A percentile compares a stretch with the other conserved stretches of the same genome.
phyloP scores from a whole-genome alignment of 768 basidiomycete species.

The Tulasnella calospora region DNA sequence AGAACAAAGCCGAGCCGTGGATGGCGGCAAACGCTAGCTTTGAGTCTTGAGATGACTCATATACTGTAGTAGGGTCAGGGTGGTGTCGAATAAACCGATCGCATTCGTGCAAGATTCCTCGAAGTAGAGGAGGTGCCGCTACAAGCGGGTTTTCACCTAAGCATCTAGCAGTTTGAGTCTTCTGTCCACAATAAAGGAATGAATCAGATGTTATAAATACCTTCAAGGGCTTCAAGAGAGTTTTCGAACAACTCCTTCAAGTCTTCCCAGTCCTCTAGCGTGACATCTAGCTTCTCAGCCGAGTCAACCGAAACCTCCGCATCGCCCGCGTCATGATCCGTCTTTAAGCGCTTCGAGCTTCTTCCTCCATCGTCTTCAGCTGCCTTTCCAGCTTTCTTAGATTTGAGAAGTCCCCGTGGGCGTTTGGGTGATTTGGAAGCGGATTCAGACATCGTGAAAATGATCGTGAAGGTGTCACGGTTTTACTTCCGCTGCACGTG shows the following conservation, averaged over 20 bases:
- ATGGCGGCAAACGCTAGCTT: constrained; percentile 64
- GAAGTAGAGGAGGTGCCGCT: constrained; percentile 48
- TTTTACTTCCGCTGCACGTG: not conserved
- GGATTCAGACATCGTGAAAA: not conserved
- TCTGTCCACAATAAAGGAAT: constrained; percentile 1
- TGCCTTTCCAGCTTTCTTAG: constrained; percentile 2
- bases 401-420: not conserved
- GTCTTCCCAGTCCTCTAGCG: constrained; percentile 58
- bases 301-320: constrained; percentile 6
- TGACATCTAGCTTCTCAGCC: constrained; percentile 1
- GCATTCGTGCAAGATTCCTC: constrained; percentile 63
- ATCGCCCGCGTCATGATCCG: not conserved
- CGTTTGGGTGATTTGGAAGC: constrained; percentile 13
- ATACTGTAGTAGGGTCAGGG: constrained; percentile 55
- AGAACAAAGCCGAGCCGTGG: constrained; percentile 58
- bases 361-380: not conserved
- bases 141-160: not conserved
- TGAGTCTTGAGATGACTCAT: constrained; percentile 31
- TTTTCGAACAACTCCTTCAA: constrained; percentile 58
- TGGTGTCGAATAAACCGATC: constrained; percentile 55
- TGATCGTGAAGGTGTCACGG: not conserved
- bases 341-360: not conserved
- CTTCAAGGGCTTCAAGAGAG: constrained; percentile 55
- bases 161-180: constrained; percentile 18
- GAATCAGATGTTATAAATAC: constrained; percentile 36